Base-by-base conservation (phyloP, 108 stramenopile genomes). In the Schizochytrium sp. region DNA sequence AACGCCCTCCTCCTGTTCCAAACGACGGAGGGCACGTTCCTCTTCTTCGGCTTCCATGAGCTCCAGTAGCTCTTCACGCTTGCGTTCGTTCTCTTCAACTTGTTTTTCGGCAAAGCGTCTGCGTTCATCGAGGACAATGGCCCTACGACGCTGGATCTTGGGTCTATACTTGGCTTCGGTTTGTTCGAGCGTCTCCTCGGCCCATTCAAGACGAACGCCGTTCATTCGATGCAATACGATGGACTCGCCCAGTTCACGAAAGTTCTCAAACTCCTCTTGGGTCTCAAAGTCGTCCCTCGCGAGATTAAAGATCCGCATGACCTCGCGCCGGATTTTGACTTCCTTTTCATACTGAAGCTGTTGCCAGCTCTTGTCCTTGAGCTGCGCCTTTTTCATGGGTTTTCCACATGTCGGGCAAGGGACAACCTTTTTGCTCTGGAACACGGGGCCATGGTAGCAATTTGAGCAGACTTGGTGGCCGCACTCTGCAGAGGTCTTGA, bases 301-400 rank as follows among this genome's bases (percentile, higher is more conserved):
- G 16, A 83, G 76, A 23, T 83, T 83, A 53, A 83, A 83, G n/a
- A 53, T 53, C 4, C 51, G 45, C 48, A 83, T 47, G 12, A 83
- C 51, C 76, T 83, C 76, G 28, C 51, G 45, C 18, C 76, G 76
- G 51, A 83, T 83, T 16, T 83, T 83, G 76, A 83, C 76, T 23
- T 83, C 76, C 51, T 53, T 47, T 23, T 53, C 45, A 45, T 83
- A 83, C 25, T 83, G 48, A 43, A 83, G 76, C 76, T 83, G 48
- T 23, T 83, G 5, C 76, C 51, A 53, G 76, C 43, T 53, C 76
- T 83, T 83, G 48, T 83, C 76, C 48, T 47, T 53, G 23, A 83
- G 76, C 76, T 83, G 76, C 4, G 76, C 51, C 76, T 83, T 83
- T 34, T 83, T 83, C 48, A 83, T 83, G 48, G 51, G 48, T 23